Conservation (phyloP, 78 protist species). For the Andalucia godoyi region DNA sequence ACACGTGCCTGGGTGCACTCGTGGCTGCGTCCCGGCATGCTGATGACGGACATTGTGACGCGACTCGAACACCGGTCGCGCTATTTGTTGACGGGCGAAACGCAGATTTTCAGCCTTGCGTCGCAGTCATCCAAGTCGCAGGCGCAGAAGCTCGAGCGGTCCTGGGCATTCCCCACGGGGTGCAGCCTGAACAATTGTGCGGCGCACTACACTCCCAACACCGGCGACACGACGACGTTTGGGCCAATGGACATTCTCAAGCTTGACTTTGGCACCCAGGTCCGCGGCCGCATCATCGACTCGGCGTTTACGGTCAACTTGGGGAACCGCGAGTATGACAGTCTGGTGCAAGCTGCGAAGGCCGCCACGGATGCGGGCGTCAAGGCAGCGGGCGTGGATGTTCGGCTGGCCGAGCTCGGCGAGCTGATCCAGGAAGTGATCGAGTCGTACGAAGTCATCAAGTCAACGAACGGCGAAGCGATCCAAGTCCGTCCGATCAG, state of each 20-base stretch:
- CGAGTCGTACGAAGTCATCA: constrained; percentile 89
- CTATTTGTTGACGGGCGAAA: no score
- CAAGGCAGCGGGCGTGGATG: constrained; percentile 85
- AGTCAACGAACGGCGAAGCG: constrained; percentile 68
- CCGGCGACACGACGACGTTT: constrained; percentile 90
- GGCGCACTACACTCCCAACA: constrained; percentile 97
- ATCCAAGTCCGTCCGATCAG: constrained; percentile 78
- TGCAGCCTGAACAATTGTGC: constrained; percentile 87
- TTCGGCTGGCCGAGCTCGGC: constrained; percentile 84
- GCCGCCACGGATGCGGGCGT: constrained; percentile 92
- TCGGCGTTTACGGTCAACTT: constrained; percentile 87
- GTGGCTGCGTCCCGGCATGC: constrained; percentile 68
- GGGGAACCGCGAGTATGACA: constrained; percentile 71
- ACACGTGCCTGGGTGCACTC: constrained; percentile 43
- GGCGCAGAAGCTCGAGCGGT: no score
- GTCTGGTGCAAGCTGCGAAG: constrained; percentile 69
- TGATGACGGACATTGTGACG: constrained; percentile 56
- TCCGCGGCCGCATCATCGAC: constrained; percentile 89
- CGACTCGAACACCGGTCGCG: no score
- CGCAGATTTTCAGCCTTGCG: no score
- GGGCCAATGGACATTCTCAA: constrained; percentile 83
- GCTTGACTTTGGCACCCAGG: constrained; percentile 95
- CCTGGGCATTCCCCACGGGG: constrained; percentile 89
- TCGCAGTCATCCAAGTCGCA: constrained; percentile 60
- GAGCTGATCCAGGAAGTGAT: constrained; percentile 93